phyloP scores from a whole-genome alignment of 257 asterid species.

The Solanum neorickii region DNA sequence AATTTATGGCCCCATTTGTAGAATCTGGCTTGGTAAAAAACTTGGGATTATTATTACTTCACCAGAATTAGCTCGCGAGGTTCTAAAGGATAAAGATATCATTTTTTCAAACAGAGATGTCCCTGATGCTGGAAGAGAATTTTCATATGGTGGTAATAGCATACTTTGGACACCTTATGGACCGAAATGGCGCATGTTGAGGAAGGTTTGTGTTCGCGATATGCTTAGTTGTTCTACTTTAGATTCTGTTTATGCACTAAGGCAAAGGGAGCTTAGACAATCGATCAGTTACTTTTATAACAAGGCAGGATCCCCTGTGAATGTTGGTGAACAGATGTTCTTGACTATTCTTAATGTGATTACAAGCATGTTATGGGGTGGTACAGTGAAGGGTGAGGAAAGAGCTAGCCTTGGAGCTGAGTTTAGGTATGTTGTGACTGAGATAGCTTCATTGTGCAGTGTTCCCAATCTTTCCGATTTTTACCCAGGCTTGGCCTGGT shows the following conservation, averaged over 20 bases:
- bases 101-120: conserved; percentile 62
- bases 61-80: conserved; percentile 38
- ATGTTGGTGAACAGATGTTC: conserved; percentile 58
- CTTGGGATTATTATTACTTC: conserved; percentile 44
- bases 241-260: conserved; percentile 36
- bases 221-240: conserved; percentile 43
- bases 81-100: conserved; percentile 49
- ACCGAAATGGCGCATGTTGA: conserved; percentile 65
- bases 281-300: conserved; percentile 21
- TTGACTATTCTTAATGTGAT: conserved; percentile 57
- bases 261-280: conserved; percentile 40
- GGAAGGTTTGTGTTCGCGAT: conserved; percentile 50
- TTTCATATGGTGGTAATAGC: conserved; percentile 51
- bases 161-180: conserved; percentile 65
- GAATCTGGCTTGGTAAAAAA: conserved; percentile 42
- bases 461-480: conserved; percentile 56
- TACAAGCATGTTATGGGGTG: conserved; percentile 77
- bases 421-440: conserved; percentile 40
- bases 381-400: conserved; percentile 40
- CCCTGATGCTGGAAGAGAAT: conserved; percentile 45
- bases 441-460: conserved; percentile 34
- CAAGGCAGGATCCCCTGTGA: conserved; percentile 25
- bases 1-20: conserved; percentile 48
- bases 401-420: conserved; percentile 46
- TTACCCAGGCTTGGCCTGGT: conserved; percentile 44